These are phyloP conservation scores for Herpetomonas tarakana DNA, from an alignment of 208 protist species.

Conservation along the genomic window DNA sequence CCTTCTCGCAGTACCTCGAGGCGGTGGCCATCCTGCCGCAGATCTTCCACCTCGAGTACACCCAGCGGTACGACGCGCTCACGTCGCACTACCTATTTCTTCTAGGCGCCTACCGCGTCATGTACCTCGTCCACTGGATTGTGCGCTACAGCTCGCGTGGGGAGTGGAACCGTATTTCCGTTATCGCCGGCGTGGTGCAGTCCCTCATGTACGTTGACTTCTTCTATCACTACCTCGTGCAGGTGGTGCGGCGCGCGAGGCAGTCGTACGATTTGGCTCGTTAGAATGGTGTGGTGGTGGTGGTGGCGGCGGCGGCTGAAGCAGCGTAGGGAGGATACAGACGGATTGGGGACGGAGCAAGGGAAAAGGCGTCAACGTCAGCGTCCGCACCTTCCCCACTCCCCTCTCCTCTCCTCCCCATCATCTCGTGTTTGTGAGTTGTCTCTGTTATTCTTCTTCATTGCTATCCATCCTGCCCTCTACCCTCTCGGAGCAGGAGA, in stretches of 20 bases:
- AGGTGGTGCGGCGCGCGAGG: constrained; percentile 78
- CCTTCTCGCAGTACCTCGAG: constrained; percentile 96
- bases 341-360: no score
- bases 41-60: constrained; percentile 95
- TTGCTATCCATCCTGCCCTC: no score
- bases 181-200: constrained; percentile 87
- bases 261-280: constrained; percentile 71
- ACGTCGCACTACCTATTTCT: constrained; percentile 95
- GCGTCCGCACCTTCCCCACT: no score
- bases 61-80: constrained; percentile 90
- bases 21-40: constrained; percentile 96
- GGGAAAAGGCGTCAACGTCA: no score
- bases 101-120: constrained; percentile 91
- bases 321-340: no score
- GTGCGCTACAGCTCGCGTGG: constrained; percentile 75
- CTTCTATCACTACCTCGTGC: constrained; percentile 95
- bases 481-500: no score
- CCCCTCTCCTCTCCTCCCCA: not conserved
- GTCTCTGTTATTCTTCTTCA: no score
- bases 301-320: no score
- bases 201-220: constrained; percentile 95
- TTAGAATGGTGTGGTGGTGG: constrained; percentile 14
- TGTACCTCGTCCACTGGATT: constrained; percentile 96
- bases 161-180: constrained; percentile 67
- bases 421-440: not conserved